Conservation (phyloP, 2,329 filamentous ascomycete species). For the Colletotrichum tabaci region DNA sequence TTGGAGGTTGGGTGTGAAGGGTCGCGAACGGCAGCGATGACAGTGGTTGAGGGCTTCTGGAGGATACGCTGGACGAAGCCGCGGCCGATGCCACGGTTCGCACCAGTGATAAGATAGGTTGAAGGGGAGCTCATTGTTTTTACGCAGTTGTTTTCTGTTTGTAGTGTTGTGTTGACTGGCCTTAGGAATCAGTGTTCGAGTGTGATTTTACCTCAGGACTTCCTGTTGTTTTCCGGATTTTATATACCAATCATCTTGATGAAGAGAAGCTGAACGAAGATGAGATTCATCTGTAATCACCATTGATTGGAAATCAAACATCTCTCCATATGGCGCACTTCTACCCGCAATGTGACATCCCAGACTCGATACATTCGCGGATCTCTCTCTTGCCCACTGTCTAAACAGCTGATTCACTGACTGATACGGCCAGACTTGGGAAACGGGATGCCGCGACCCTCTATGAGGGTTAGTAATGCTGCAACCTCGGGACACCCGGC, state of each 20-base stretch:
- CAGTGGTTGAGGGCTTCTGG: slow-evolving; percentile 68
- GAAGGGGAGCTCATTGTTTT: slow-evolving; percentile 49
- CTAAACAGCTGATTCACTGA: too few species aligned
- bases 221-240: neutral
- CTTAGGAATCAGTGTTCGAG: neutral
- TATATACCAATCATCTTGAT: neutral
- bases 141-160: neutral
- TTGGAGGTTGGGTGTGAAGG: slow-evolving; percentile 46
- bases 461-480: too few species aligned
- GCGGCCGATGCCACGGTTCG: slow-evolving; percentile 55
- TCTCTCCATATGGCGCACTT: neutral
- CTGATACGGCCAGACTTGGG: too few species aligned
- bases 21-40: slow-evolving; percentile 57
- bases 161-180: neutral
- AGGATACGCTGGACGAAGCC: slow-evolving; percentile 54
- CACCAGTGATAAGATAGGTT: slow-evolving; percentile 54
- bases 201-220: neutral
- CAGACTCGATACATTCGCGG: neutral
- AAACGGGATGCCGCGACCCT: too few species aligned
- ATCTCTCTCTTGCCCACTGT: neutral
- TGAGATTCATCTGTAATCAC: neutral
- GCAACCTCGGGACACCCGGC: too few species aligned
- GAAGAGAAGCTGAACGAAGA: neutral
- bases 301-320: neutral
- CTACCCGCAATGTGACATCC: too few species aligned